A percentile compares a stretch with the other conserved stretches of the same genome.
Conservation (phyloP, 345 rosid species). For the Brassica cretica region DNA sequence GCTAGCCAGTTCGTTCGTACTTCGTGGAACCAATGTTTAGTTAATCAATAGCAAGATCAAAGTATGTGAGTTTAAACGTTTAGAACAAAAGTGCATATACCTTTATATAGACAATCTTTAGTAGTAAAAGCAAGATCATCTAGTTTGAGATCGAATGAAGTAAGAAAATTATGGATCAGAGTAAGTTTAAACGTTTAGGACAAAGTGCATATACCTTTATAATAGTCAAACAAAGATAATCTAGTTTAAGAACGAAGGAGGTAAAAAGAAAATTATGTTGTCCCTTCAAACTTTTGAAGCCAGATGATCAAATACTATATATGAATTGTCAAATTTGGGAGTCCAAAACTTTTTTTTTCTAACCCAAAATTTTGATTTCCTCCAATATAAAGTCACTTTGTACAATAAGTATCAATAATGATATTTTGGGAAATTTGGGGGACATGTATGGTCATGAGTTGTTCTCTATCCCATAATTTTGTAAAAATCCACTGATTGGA, state of each 20-base stretch:
- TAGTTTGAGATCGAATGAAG: neutral
- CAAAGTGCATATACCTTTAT: too few species aligned
- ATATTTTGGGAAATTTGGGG: neutral
- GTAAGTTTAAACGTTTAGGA: too few species aligned
- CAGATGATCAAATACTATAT: neutral
- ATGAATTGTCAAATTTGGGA: neutral
- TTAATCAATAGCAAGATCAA: neutral
- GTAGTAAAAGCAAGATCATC: too few species aligned
- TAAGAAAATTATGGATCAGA: too few species aligned
- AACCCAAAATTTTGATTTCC: neutral
- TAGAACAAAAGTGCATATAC: neutral
- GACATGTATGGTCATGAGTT: neutral
- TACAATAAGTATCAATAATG: neutral
- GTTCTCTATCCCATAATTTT: neutral
- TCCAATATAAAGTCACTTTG: neutral
- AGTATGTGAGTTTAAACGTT: neutral
- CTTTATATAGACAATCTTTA: too few species aligned
- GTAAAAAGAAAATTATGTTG: neutral
- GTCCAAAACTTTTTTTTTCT: neutral
- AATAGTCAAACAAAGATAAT: too few species aligned
- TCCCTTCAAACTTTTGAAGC: neutral
- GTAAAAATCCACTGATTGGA: neutral
- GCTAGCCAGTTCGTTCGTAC: neutral
- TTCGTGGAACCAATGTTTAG: neutral
- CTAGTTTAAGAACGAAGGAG: neutral